Conservation (phyloP, 2,329 filamentous ascomycete genomes). For the Beauveria rudraprayagi region DNA sequence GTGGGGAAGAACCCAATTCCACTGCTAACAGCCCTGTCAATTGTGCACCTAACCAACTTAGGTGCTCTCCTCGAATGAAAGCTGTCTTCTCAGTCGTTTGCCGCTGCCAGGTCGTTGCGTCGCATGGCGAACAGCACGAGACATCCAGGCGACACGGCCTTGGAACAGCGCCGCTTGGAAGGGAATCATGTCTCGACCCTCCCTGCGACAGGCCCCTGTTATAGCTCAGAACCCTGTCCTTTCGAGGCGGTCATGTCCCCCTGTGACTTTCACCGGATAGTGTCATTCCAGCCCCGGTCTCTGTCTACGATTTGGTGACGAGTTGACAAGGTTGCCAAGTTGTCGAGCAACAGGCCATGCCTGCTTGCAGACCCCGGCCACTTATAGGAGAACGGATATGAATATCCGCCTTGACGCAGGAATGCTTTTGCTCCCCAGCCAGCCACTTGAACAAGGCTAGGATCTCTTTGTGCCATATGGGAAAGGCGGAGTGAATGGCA, state of each 20-base stretch:
- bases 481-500: constrained; percentile 1
- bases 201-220: not conserved
- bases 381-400: not conserved
- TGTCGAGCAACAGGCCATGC: not conserved
- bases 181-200: not conserved
- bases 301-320: not conserved
- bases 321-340: no score
- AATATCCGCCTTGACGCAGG: not conserved
- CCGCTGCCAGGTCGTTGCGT: not conserved
- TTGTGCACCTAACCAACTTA: not conserved
- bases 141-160: no score
- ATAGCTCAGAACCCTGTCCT: constrained; percentile 5
- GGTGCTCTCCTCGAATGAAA: not conserved
- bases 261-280: no score
- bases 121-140: not conserved
- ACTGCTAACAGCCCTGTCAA: not conserved
- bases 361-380: not conserved
- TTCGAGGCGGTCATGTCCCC: not conserved
- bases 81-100: not conserved
- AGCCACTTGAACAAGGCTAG: not conserved
- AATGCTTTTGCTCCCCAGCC: not conserved
- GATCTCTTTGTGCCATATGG: not conserved
- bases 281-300: not conserved
- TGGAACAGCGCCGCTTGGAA: no score
- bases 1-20: not conserved